These are phyloP conservation scores for Heliosperma pusillum DNA, from an alignment of 148 eudicot species.

Conservation along the genomic window DNA sequence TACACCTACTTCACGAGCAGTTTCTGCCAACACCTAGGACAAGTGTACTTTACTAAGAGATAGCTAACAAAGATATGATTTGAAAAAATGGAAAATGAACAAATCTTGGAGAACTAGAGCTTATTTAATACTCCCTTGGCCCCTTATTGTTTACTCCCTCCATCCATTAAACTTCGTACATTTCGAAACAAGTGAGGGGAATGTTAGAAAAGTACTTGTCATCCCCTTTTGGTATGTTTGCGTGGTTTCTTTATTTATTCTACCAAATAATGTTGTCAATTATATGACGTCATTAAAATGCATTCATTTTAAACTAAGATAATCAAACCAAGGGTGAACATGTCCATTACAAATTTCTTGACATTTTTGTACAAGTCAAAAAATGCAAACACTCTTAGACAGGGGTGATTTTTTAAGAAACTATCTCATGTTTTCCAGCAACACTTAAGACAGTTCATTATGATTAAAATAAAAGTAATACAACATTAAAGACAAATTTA, in stretches of 20 bases:
- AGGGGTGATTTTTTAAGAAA: background rate
- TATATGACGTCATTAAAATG: background rate
- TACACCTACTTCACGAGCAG: constrained; percentile 59
- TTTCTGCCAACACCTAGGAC: constrained; percentile 69
- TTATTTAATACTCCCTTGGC: background rate
- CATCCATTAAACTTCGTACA: too few species aligned
- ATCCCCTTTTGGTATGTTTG: background rate
- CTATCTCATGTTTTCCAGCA: background rate
- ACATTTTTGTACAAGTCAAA: background rate
- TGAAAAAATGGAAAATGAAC: background rate
- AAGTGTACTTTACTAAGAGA: constrained; percentile 5
- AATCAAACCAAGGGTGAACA: background rate
- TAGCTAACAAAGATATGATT: background rate
- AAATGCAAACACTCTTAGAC: background rate
- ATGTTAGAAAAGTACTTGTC: background rate
- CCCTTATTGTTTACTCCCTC: background rate
- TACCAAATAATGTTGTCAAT: background rate
- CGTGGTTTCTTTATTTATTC: background rate
- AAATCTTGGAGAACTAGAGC: background rate
- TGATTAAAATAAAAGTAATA: background rate
- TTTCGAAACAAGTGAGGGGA: too few species aligned
- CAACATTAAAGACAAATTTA: background rate
- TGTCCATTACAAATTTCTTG: background rate
- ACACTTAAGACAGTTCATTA: background rate
- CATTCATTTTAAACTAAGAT: too few species aligned